These are phyloP conservation scores for Gynochthodes officinalis DNA, from an alignment of 257 asterid species.

Conservation along the genomic window DNA sequence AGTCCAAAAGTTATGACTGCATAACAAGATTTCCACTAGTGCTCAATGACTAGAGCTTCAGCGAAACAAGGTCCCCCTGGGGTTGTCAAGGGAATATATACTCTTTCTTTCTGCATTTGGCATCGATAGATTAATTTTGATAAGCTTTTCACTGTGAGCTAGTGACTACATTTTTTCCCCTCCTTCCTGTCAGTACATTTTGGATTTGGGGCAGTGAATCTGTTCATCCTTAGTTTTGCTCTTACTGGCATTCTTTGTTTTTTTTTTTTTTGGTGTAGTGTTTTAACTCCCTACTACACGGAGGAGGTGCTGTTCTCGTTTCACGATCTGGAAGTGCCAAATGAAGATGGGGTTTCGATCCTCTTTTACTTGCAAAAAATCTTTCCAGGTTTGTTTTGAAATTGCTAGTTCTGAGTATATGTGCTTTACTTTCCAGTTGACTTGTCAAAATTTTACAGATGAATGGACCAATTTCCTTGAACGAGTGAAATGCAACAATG, in stretches of 20 bases:
- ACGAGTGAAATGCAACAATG: constrained; percentile 55
- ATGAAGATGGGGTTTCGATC: constrained; percentile 98
- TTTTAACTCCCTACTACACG: constrained; percentile 89
- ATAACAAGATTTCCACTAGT: too few species aligned
- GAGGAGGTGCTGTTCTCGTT: constrained; percentile 97
- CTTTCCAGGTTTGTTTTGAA: constrained; percentile 74
- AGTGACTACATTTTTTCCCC: neutral
- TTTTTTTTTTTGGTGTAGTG: too few species aligned
- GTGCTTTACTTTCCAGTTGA: constrained; percentile 17
- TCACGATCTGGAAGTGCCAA: constrained; percentile 78
- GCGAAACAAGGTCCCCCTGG: neutral
- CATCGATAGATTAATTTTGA: neutral
- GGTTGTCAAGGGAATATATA: neutral
- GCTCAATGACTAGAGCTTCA: too few species aligned
- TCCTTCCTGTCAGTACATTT: neutral
- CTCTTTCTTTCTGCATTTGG: neutral
- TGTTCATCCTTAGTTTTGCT: constrained; percentile 12
- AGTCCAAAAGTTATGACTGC: too few species aligned
- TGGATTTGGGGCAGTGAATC: neutral
- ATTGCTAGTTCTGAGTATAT: constrained; percentile 14
- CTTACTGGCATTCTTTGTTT: constrained; percentile 10
- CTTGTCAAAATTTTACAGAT: constrained; percentile 44
- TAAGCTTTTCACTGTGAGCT: neutral
- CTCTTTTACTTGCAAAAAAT: constrained; percentile 93
- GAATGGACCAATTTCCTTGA: constrained; percentile 98